These are phyloP conservation scores for Raphanus sativus DNA, from an alignment of 345 rosid species.

Conservation along the genomic window DNA sequence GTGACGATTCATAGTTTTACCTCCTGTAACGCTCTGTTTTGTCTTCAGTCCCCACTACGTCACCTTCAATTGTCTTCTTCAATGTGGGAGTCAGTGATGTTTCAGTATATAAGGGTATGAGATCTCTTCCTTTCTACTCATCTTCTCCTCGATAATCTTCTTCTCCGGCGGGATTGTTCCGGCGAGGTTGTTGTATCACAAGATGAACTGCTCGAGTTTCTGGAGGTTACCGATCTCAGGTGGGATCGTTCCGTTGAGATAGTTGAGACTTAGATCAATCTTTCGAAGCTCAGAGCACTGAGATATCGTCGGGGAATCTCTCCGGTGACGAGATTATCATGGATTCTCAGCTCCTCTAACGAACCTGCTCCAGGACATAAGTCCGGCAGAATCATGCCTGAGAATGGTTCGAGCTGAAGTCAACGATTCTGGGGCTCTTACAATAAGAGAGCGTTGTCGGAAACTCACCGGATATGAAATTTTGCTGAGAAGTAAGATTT, in stretches of 20 bases:
- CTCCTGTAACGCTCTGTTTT: no score
- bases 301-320: slow-evolving; percentile 69
- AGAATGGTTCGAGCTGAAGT: slow-evolving; percentile 79
- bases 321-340: slow-evolving; percentile 75
- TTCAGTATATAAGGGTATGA: no score
- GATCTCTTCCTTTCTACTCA: no score
- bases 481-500: slow-evolving; percentile 66
- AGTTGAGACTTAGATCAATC: slow-evolving; percentile 84
- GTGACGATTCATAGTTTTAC: no score
- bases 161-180: slow-evolving; percentile 72
- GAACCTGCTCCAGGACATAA: slow-evolving; percentile 81
- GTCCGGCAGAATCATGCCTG: slow-evolving; percentile 70
- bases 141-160: no score
- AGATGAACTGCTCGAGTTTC: slow-evolving; percentile 84
- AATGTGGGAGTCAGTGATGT: no score
- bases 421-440: slow-evolving; percentile 58
- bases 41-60: no score
- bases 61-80: no score
- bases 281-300: slow-evolving; percentile 72
- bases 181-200: slow-evolving; percentile 83
- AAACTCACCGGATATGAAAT: slow-evolving; percentile 67
- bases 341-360: slow-evolving; percentile 76
- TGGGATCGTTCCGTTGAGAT: slow-evolving; percentile 80
- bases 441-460: slow-evolving; percentile 69
- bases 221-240: slow-evolving; percentile 69